These are phyloP conservation scores for Parastagonospora nodorum DNA, from an alignment of 2,329 filamentous ascomycete species.

Conservation along the genomic window DNA sequence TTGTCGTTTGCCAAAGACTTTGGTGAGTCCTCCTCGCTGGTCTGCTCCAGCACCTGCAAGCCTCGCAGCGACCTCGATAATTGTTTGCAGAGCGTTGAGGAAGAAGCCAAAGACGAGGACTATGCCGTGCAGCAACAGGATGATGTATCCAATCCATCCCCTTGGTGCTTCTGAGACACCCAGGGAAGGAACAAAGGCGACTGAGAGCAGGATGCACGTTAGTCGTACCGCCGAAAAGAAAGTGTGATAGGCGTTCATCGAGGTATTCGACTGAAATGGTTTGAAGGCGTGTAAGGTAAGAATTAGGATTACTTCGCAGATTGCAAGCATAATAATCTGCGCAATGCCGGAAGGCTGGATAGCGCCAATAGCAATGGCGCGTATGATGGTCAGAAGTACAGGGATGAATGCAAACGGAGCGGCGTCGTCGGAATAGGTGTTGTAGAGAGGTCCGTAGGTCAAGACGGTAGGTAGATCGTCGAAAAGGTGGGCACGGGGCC, in stretches of 20 bases:
- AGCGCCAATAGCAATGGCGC: slow-evolving; percentile 88
- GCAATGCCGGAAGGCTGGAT: slow-evolving; percentile 92
- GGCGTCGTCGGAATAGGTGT: slow-evolving; percentile 94
- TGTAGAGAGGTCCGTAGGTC: slow-evolving; percentile 91
- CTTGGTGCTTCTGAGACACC: slow-evolving; percentile 78
- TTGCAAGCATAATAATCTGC: slow-evolving; percentile 87
- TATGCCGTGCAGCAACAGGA: slow-evolving; percentile 81
- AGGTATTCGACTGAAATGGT: slow-evolving; percentile 87
- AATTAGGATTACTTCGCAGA: slow-evolving; percentile 90
- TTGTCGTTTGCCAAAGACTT: slow-evolving; percentile 87
- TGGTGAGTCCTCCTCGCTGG: slow-evolving; percentile 78
- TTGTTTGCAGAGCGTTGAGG: slow-evolving; percentile 85
- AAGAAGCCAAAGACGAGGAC: slow-evolving; percentile 92
- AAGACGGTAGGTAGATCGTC: slow-evolving; percentile 91
- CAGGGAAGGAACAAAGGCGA: slow-evolving; percentile 80
- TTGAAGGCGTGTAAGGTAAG: slow-evolving; percentile 87
- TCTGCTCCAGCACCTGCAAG: slow-evolving; percentile 82
- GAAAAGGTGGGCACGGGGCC: slow-evolving; percentile 85
- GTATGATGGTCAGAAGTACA: slow-evolving; percentile 80
- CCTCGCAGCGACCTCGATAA: slow-evolving; percentile 85
- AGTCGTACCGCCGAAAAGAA: slow-evolving; percentile 81
- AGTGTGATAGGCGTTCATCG: slow-evolving; percentile 96
- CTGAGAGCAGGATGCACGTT: slow-evolving; percentile 60
- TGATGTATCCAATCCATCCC: slow-evolving; percentile 94
- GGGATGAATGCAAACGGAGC: slow-evolving; percentile 89